Evolutionary conservation across 2,329 filamentous ascomycete genomes (phyloP), one percentile per base, ranked within the genome.

Genomic region (Ceratocystis diversiconidia): DNA sequence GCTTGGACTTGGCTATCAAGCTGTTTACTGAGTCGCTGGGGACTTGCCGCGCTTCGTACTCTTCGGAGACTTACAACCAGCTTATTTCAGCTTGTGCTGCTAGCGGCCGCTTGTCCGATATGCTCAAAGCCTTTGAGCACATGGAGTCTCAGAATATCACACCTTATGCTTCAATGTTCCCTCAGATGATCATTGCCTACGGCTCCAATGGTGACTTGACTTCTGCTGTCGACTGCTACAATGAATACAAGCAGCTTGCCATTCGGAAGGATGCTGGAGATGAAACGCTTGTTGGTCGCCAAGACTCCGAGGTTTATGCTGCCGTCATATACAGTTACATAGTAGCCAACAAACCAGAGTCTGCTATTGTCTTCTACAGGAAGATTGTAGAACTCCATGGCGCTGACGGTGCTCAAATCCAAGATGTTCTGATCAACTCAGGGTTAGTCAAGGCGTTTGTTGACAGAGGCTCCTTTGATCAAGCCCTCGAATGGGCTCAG

Each of bases 171-270:
- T 85, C 87, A 59, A 89, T 92, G 63, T 97, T 96, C 76, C 88
- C 91, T 1, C 83, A 87, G 19, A 96, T 99, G 89, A 96, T 99
- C 73, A 86, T 88, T n/a, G 91, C 92, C 0, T 97, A 96, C 73
- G 90, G 90, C 68, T 82, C 83, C 52, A 83, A 82, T 10, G 89
- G 91, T 62, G 91, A 97, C 73, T 78, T 97, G 57, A 81, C 86
- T 71, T 95, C 89, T 70, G 94, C 92, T 22, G 89, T 97, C 5
- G 91, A 96, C 74, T 91, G 90, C 76, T 99, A 96, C 77, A 92
- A 95, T 69, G 90, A 96, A 75, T 97, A 97, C 80, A 90, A 90
- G 72, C 83, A 85, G 59, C 80, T 96, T 52, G 92, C 92, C n/a
- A 84, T 97, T 63, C 85, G 87, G 48, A 83, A 94, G 73, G 89